Evolutionary conservation across 2,329 filamentous ascomycete species (phyloP).

Genomic region (Verticillium nubilum): DNA sequence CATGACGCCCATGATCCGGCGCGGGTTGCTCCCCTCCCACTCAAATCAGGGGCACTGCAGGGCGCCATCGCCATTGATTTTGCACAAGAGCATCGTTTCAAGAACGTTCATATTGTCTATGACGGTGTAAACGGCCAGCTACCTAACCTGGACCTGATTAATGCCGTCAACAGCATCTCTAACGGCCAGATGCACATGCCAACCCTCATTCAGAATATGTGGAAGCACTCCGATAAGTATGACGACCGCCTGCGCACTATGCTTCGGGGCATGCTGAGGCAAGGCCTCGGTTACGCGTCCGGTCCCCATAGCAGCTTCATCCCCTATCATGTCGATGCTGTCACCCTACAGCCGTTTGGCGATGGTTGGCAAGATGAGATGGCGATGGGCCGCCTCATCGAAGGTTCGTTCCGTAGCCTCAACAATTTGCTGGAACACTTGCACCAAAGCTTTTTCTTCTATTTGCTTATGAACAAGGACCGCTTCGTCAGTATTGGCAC

Average conservation of each 20-base stretch:
- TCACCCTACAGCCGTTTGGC: slow-evolving; percentile 86
- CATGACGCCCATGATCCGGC: slow-evolving; percentile 77
- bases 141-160: slow-evolving; percentile 92
- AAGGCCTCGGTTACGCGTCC: slow-evolving; percentile 81
- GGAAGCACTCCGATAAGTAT: slow-evolving; percentile 72
- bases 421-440: slow-evolving; percentile 96
- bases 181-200: slow-evolving; percentile 88
- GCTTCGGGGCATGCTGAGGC: slow-evolving; percentile 85
- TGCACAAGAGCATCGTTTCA: slow-evolving; percentile 76
- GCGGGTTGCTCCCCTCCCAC: slow-evolving; percentile 67
- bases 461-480: slow-evolving; percentile 84
- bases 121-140: slow-evolving; percentile 94
- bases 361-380: slow-evolving; percentile 97
- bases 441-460: slow-evolving; percentile 99
- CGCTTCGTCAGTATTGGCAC: slow-evolving; percentile 98
- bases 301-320: slow-evolving; percentile 95
- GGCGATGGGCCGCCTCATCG: slow-evolving; percentile 82
- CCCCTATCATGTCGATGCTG: slow-evolving; percentile 93
- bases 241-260: slow-evolving; percentile 79
- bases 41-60: slow-evolving; percentile 92
- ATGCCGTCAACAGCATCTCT: slow-evolving; percentile 84
- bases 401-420: slow-evolving; percentile 85
- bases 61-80: slow-evolving; percentile 93
- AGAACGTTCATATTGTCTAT: slow-evolving; percentile 85
- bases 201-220: slow-evolving; percentile 77